Base-by-base conservation (phyloP, 768 basidiomycete genomes). In the Russula griseocarnosa region DNA sequence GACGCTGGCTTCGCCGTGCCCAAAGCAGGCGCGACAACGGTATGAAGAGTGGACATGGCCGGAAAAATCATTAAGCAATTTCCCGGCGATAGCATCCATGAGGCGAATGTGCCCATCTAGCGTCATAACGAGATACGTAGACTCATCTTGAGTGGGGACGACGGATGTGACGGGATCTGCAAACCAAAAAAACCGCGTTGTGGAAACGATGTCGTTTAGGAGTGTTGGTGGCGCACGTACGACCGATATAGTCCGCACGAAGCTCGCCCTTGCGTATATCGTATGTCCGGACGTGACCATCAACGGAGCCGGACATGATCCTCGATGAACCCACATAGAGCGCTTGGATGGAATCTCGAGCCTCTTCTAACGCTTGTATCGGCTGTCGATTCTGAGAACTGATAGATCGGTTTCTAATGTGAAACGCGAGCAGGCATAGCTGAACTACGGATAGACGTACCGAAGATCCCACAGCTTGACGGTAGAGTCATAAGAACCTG, bases 251-350 rank as follows among this genome's bases (percentile, higher is more conserved):
- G 74, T 99, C 97, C 50, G 90, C 82, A 9, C 88, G 84, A 32
- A 98, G 76, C 73, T 96, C 86, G 26, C 97, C 97, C 78, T 89
- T 93, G 58, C 97, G 88, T 36, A 99, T 80, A 74, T 99, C 97
- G 75, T 98, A 98, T 10, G 92, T 92, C 22, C 97, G 85, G 50
- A 96, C 86, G 72, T 88, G 82, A 3, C 97, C 96, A 66, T 99
- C 97, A 6, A 97, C 88, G 3, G 92, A 93, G 10, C 93, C 94
- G 3, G 92, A 80, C 46, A 87, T 77, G 69, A 98, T 82, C 58
- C 81, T 83, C 26, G 85, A 83, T 26, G 82, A 72, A 14, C 81
- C 84, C 47, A 94, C 81, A 67, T 87, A 79, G 34, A 98, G 76
- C 20, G 87, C 82, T 69, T 94, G 94, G 44, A 98, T 84, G 1